Percentiles rank a stretch among this genome's conserved stretches.
Evolutionary conservation across 148 eudicot species (phyloP).

Genomic region (Heliosperma pusillum): DNA sequence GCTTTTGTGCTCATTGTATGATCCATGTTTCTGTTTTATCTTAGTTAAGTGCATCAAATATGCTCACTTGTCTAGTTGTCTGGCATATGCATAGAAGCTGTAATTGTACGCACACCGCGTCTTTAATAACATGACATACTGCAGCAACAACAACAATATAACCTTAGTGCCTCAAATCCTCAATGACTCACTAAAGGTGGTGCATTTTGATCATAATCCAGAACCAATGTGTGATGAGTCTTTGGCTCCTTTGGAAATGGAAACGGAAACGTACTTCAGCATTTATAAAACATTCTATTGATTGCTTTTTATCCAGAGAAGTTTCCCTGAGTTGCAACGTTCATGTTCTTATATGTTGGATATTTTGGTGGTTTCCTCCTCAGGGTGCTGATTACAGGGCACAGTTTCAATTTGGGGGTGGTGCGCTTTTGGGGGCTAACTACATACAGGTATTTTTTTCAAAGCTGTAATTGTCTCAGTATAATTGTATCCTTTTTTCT

Average conservation of each 20-base stretch:
- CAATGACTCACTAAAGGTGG: too few relatives aligned
- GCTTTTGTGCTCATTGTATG: not conserved
- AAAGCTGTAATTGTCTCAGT: not conserved
- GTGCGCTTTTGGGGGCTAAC: slow-evolving; percentile 76
- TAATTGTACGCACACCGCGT: not conserved
- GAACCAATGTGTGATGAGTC: too few relatives aligned
- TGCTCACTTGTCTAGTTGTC: not conserved
- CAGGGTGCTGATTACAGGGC: slow-evolving; percentile 86
- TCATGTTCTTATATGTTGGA: not conserved
- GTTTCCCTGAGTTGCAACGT: not conserved
- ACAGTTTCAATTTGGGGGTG: slow-evolving; percentile 81
- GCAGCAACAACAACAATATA: too few relatives aligned
- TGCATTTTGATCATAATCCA: too few relatives aligned
- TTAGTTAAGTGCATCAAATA: not conserved
- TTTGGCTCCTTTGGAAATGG: too few relatives aligned
- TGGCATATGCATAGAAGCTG: not conserved
- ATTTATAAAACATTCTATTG: not conserved
- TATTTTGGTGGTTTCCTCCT: not conserved
- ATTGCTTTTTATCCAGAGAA: not conserved
- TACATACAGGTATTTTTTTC: slow-evolving; percentile 73
- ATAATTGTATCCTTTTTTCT: not conserved
- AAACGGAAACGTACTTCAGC: not conserved
- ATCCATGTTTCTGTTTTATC: not conserved
- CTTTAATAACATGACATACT: not conserved
- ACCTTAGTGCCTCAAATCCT: too few relatives aligned